Conservation (phyloP, 2,329 filamentous ascomycete genomes). For the Colletotrichum sublineola region DNA sequence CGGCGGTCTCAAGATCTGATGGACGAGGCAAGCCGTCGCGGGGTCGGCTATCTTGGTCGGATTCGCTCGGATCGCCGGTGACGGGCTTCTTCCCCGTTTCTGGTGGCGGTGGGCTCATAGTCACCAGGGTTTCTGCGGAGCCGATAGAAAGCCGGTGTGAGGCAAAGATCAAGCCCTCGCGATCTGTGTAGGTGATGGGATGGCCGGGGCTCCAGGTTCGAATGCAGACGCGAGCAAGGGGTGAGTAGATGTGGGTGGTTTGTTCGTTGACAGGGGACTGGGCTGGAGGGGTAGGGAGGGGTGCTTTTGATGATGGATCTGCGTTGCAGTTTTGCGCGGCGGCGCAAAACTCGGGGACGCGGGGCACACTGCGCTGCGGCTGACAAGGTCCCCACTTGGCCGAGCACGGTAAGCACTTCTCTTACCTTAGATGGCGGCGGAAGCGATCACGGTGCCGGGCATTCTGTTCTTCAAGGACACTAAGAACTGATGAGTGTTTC, state of each 20-base stretch:
- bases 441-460: background rate
- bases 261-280: background rate
- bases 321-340: slow-evolving; percentile 29
- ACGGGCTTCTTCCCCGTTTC: slow-evolving; percentile 10
- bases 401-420: background rate
- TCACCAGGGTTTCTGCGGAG: background rate
- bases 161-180: no score
- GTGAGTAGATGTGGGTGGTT: background rate
- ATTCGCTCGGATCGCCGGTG: background rate
- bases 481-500: no score
- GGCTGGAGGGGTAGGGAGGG: background rate
- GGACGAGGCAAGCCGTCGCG: background rate
- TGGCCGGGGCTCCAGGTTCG: background rate
- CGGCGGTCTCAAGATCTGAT: background rate
- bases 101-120: slow-evolving; percentile 25
- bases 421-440: no score
- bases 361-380: slow-evolving; percentile 6
- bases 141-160: background rate
- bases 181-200: background rate
- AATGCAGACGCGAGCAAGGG: background rate
- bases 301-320: slow-evolving; percentile 14
- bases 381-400: slow-evolving; percentile 2
- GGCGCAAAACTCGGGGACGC: slow-evolving; percentile 33
- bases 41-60: background rate
- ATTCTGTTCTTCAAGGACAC: background rate